Percentiles rank a stretch among this genome's conserved stretches.
phyloP scores from a whole-genome alignment of 148 eudicot species.

The Vaccinium darrowii region DNA sequence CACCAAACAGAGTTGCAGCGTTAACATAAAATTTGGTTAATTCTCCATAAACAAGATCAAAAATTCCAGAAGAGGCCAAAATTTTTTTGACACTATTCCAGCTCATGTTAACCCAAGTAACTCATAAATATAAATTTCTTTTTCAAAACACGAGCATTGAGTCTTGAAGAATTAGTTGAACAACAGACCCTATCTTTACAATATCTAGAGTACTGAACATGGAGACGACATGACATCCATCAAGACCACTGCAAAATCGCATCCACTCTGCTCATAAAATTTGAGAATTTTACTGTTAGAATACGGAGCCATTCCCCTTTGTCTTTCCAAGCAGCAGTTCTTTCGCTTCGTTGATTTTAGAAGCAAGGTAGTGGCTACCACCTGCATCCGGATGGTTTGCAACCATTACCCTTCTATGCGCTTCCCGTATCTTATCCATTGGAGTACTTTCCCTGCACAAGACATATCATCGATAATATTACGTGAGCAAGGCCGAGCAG shows the following conservation, averaged over 20 bases:
- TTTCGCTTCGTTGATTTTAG: slow-evolving; percentile 52
- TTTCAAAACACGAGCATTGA: not conserved
- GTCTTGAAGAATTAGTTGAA: not conserved
- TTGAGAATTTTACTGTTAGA: slow-evolving; percentile 10
- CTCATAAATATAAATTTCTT: not conserved
- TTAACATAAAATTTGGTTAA: not conserved
- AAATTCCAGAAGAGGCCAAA: not conserved
- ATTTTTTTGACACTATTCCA: not conserved
- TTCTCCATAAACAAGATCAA: not conserved
- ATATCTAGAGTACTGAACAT: not conserved
- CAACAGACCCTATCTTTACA: not conserved
- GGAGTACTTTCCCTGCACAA: slow-evolving; percentile 41
- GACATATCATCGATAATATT: not conserved
- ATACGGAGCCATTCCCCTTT: slow-evolving; percentile 35
- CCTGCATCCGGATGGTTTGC: slow-evolving; percentile 57
- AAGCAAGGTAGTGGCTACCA: slow-evolving; percentile 56
- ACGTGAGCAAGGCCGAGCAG: not conserved
- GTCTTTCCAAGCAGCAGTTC: slow-evolving; percentile 40
- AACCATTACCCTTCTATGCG: slow-evolving; percentile 48
- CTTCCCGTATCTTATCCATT: slow-evolving; percentile 41
- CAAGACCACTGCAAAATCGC: not conserved
- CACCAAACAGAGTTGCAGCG: not conserved
- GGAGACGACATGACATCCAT: not conserved
- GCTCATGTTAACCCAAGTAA: not conserved
- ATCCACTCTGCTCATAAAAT: not conserved